Evolutionary conservation across 352 stramenopile genomes (phyloP).

Genomic region (Globisporangium acanthophoron): DNA sequence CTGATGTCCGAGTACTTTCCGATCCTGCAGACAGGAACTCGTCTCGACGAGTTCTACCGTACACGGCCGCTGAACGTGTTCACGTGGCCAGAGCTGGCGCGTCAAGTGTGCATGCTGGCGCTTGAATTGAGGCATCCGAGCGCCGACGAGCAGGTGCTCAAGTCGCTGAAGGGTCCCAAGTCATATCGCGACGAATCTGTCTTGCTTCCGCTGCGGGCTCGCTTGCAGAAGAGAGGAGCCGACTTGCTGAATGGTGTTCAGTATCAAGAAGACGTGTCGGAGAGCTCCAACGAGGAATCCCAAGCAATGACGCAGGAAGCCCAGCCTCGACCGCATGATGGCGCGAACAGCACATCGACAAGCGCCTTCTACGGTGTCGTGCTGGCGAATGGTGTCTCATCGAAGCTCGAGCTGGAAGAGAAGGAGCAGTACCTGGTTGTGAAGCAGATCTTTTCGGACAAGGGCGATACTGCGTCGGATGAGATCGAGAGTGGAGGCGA

Average conservation of each 20-base stretch:
- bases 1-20: slow-evolving; percentile 65
- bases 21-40: slow-evolving; percentile 61
- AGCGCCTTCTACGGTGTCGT: slow-evolving; percentile 50
- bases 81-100: slow-evolving; percentile 78
- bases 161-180: slow-evolving; percentile 69
- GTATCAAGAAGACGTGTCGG: slow-evolving; percentile 33
- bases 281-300: not conserved
- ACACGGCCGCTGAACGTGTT: slow-evolving; percentile 70
- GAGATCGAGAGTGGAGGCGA: slow-evolving; percentile 6
- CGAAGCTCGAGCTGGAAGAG: slow-evolving; percentile 28
- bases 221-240: slow-evolving; percentile 28
- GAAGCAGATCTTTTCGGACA: slow-evolving; percentile 15
- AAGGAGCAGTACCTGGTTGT: slow-evolving; percentile 43
- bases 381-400: slow-evolving; percentile 29
- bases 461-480: not conserved
- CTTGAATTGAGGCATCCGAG: slow-evolving; percentile 69
- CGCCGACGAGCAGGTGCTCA: slow-evolving; percentile 64
- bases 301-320: not conserved
- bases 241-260: slow-evolving; percentile 48
- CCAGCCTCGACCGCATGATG: not conserved
- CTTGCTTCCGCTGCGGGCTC: slow-evolving; percentile 41
- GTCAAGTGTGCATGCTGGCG: slow-evolving; percentile 65
- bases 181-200: slow-evolving; percentile 65
- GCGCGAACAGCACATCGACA: not conserved
- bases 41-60: slow-evolving; percentile 62